A percentile compares a stretch with the other conserved stretches of the same genome.
phyloP scores from a whole-genome alignment of 2,329 filamentous ascomycete species.

The Calonectria multiphialidica region DNA sequence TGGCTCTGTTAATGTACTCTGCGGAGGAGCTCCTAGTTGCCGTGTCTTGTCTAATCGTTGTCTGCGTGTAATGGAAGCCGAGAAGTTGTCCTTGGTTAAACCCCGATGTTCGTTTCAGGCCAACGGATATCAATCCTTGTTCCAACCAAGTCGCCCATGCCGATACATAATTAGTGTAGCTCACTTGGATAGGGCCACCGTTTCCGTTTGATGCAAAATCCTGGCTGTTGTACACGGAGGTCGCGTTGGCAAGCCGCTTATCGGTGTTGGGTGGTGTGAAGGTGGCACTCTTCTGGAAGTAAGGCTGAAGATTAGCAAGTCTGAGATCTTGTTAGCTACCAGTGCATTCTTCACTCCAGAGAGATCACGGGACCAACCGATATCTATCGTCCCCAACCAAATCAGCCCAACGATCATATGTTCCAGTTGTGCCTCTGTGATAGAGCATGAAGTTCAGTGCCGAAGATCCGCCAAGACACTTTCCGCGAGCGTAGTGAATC shows the following conservation, averaged over 20 bases:
- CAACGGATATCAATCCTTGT: background rate
- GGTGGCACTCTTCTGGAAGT: background rate
- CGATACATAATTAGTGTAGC: constrained; percentile 1
- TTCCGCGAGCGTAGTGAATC: constrained; percentile 14
- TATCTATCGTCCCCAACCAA: constrained; percentile 9
- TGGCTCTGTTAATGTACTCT: background rate
- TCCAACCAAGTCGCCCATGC: background rate
- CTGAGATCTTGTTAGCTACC: background rate
- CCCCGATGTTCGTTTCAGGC: background rate
- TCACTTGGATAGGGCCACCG: background rate
- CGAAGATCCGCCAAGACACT: constrained; percentile 7
- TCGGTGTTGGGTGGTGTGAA: background rate
- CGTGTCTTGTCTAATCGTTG: background rate
- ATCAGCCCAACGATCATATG: constrained; percentile 13
- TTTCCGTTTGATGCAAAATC: background rate
- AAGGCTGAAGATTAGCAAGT: constrained; percentile 1
- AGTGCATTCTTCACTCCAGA: background rate
- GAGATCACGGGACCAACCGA: background rate
- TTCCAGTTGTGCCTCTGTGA: constrained; percentile 7
- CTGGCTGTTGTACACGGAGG: background rate
- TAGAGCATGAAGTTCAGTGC: constrained; percentile 15
- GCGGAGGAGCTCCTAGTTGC: background rate
- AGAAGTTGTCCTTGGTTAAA: background rate
- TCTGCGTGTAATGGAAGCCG: background rate
- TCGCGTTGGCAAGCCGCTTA: background rate